phyloP scores from a whole-genome alignment of 805 yeast genomes.

The Zygoascus bituminiphila region DNA sequence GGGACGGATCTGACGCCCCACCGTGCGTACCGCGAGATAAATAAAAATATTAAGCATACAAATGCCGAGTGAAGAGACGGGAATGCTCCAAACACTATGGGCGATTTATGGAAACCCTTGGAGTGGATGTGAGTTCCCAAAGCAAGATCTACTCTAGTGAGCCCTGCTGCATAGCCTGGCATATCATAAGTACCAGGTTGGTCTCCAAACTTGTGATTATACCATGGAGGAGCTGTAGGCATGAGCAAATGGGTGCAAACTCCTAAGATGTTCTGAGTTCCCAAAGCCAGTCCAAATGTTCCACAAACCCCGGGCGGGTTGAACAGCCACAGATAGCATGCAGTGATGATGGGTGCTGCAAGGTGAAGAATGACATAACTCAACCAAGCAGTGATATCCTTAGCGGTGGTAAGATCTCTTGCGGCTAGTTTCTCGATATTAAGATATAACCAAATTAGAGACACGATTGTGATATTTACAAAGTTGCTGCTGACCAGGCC shows the following conservation, averaged over 20 bases:
- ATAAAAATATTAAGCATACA: constrained; percentile 34
- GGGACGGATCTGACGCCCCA: constrained; percentile 21
- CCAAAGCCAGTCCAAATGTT: constrained; percentile 46
- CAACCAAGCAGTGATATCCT: constrained; percentile 53
- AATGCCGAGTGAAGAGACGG: constrained; percentile 24
- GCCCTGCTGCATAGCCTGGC: constrained; percentile 66
- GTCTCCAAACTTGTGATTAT: constrained; percentile 53
- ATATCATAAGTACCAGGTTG: constrained; percentile 50
- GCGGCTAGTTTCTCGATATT: constrained; percentile 5
- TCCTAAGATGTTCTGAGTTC: constrained; percentile 52
- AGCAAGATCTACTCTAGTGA: constrained; percentile 55
- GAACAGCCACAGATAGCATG: constrained; percentile 55
- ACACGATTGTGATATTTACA: not conserved
- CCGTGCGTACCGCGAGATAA: constrained; percentile 33
- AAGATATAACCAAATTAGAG: constrained; percentile 5
- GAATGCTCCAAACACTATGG: constrained; percentile 61
- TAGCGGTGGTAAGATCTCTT: constrained; percentile 12
- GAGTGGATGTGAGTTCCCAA: constrained; percentile 53
- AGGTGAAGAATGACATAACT: constrained; percentile 57
- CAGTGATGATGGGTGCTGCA: constrained; percentile 51
- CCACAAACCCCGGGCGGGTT: constrained; percentile 57
- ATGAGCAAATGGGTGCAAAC: constrained; percentile 51
- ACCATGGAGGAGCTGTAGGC: constrained; percentile 76
- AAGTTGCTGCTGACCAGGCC: not conserved
- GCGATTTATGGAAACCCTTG: constrained; percentile 56